Base-by-base conservation (phyloP, 2,329 filamentous ascomycete species). In the Xylaria sp. region DNA sequence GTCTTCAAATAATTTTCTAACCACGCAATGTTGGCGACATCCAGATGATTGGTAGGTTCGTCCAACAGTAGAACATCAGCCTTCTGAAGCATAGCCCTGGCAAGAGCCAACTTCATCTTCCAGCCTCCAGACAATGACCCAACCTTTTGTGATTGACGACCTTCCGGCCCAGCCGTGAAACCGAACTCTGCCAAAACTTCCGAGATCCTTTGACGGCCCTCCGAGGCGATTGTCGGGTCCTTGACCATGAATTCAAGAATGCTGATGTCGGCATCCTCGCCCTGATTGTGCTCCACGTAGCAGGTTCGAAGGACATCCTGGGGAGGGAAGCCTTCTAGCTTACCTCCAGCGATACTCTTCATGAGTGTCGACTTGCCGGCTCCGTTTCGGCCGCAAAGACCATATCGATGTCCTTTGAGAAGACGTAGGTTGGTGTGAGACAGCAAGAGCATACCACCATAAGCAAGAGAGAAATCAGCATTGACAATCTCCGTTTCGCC, bases 21-120 rank as follows among this genome's bases (percentile, higher is more conserved):
- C 96, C 96, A 99, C 73, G 92, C 93, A 75, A 99, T 94, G 81
- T 98, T 98, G 77, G 90, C 90, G 75, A 98, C 94, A 80, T 99
- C 96, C 79, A 99, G 85, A 83, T 99, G 96, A 85, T 99, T 99
- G 76, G 96, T 99, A 81, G 96, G 96, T 88, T 99, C 96, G 87
- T 99, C 96, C 66, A 99, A 89, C 60, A 99, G 86, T 66, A 99
- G 87, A 59, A 99, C 94, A 79, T 99, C 96, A n/a, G 96, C 95
- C 78, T 91, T 92, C 86, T 96, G 93, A 76, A 99, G 87, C 94
- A 99, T 98, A 72, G 96, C 96, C 76, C 96, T 90, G 60, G 96
- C 96, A 80, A 99, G 83, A 72, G 96, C 96, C 69, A 99, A 85
- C 89, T 99, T 99, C 96, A 99, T 99, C 88, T 98, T 98, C 96